These are phyloP conservation scores for Sporothrix protearum DNA, from an alignment of 2,329 filamentous ascomycete species.

Conservation along the genomic window DNA sequence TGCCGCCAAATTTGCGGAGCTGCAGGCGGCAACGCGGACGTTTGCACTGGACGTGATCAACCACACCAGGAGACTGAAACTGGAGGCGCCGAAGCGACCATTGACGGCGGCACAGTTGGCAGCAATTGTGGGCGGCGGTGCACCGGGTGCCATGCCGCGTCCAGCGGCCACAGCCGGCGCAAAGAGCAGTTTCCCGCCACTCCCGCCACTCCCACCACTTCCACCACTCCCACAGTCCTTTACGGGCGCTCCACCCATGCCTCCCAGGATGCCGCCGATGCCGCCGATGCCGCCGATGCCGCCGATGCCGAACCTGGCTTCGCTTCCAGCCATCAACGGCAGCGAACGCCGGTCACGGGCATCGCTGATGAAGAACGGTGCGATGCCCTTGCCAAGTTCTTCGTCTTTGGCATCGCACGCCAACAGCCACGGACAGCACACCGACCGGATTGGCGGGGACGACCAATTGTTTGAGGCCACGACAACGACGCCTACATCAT, in stretches of 20 bases:
- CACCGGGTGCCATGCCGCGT: slow-evolving; percentile 18
- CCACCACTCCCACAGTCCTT: slow-evolving; percentile 6
- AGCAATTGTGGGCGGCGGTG: neutral
- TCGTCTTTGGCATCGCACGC: neutral
- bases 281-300: no score
- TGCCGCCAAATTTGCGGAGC: slow-evolving; percentile 36
- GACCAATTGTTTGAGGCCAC: slow-evolving; percentile 10
- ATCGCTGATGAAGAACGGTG: slow-evolving; percentile 17
- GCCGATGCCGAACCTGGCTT: neutral
- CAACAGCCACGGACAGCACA: neutral
- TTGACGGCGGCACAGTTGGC: slow-evolving; percentile 15
- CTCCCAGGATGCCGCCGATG: neutral
- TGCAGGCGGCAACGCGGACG: slow-evolving; percentile 41
- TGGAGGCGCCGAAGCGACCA: slow-evolving; percentile 28
- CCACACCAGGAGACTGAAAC: slow-evolving; percentile 36
- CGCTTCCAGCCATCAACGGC: slow-evolving; percentile 21
- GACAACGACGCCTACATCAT: neutral
- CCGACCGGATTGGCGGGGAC: slow-evolving; percentile 12
- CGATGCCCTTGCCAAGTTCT: neutral
- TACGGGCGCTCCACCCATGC: neutral
- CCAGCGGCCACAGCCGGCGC: no score
- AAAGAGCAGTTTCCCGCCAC: slow-evolving; percentile 19
- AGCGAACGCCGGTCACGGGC: slow-evolving; percentile 21
- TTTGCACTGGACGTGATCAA: slow-evolving; percentile 42
- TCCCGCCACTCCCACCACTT: slow-evolving; percentile 19